Percentiles rank a stretch among this genome's conserved stretches.
phyloP scores from a whole-genome alignment of 148 eudicot species.

The Silene uniflora region DNA sequence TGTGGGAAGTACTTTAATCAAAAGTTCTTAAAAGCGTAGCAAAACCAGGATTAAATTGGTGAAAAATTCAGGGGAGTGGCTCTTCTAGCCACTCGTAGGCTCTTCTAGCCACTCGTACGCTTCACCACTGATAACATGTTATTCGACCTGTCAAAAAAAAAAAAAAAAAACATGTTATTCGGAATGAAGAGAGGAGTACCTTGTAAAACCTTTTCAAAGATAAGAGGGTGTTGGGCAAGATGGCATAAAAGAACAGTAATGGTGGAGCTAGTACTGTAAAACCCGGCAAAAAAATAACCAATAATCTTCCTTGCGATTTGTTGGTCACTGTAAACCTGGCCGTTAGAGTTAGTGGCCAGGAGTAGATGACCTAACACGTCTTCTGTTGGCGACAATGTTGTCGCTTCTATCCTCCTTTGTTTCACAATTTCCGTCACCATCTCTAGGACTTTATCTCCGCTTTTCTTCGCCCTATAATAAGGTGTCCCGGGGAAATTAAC shows the following conservation, averaged over 20 bases:
- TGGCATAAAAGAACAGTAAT: constrained; percentile 12
- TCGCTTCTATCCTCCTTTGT: neutral
- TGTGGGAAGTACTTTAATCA: no score
- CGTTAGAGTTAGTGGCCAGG: neutral
- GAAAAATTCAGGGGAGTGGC: no score
- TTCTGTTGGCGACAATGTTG: neutral
- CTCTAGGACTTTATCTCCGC: neutral
- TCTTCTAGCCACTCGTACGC: no score
- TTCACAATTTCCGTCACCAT: constrained; percentile 7
- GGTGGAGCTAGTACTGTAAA: constrained; percentile 15
- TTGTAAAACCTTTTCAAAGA: constrained; percentile 18
- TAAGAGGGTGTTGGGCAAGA: constrained; percentile 24
- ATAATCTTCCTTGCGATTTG: constrained; percentile 22
- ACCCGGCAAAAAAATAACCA: constrained; percentile 17
- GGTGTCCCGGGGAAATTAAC: constrained; percentile 2
- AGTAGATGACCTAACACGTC: constrained; percentile 6
- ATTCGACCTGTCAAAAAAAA: no score
- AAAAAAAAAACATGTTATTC: no score
- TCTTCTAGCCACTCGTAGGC: no score
- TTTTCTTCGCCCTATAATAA: neutral
- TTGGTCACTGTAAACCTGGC: constrained; percentile 20
- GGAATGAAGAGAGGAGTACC: constrained; percentile 9
- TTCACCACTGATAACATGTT: no score
- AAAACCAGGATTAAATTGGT: no score
- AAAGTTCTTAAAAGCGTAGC: no score